These are phyloP conservation scores for Globisporangium heterothallicum DNA, from an alignment of 352 stramenopile genomes.

Conservation along the genomic window DNA sequence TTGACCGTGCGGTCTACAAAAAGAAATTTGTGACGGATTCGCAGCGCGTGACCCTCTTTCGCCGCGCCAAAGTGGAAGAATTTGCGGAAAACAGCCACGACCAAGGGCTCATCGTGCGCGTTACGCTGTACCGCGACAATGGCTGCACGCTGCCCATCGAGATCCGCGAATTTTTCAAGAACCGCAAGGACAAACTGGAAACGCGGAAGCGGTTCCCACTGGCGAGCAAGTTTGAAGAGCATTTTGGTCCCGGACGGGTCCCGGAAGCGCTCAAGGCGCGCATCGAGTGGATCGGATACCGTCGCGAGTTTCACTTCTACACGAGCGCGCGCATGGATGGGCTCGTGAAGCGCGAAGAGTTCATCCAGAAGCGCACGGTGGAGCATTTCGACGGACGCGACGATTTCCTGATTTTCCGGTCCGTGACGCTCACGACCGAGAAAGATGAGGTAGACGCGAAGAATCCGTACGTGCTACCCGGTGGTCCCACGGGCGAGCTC, in stretches of 20 bases:
- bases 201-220: slow-evolving; percentile 70
- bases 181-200: slow-evolving; percentile 88
- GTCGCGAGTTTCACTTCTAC: slow-evolving; percentile 90
- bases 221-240: slow-evolving; percentile 83
- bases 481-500: slow-evolving; percentile 64
- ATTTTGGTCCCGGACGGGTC: slow-evolving; percentile 64
- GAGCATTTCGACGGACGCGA: slow-evolving; percentile 85
- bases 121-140: slow-evolving; percentile 83
- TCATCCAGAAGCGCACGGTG: slow-evolving; percentile 84
- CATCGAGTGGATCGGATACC: slow-evolving; percentile 84
- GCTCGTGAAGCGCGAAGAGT: slow-evolving; percentile 78
- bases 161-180: slow-evolving; percentile 90
- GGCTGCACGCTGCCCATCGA: slow-evolving; percentile 78
- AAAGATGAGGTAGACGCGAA: slow-evolving; percentile 76
- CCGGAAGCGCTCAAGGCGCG: slow-evolving; percentile 73
- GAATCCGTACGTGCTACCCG: slow-evolving; percentile 75
- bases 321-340: slow-evolving; percentile 85
- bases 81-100: slow-evolving; percentile 88
- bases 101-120: slow-evolving; percentile 79
- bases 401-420: slow-evolving; percentile 83
- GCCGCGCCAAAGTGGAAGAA: slow-evolving; percentile 89
- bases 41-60: slow-evolving; percentile 86
- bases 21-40: slow-evolving; percentile 83
- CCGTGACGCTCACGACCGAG: slow-evolving; percentile 67
- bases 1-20: slow-evolving; percentile 73